Evolutionary conservation across 2,329 filamentous ascomycete species (phyloP).

Genomic region (Talaromyces albobiverticillius): DNA sequence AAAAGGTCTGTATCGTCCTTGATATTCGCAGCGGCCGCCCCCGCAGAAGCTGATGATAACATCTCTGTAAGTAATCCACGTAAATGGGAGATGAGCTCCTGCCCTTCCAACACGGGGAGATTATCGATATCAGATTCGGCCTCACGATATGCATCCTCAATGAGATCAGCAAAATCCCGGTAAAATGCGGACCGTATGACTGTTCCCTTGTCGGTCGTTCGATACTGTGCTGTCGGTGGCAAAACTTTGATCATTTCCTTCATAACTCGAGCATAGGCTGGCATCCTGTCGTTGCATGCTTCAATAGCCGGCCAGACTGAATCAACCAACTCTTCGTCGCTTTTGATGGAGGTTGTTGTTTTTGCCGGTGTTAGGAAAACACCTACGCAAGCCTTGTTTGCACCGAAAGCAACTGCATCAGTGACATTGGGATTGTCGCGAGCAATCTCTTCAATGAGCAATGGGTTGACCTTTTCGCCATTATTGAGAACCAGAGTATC

Average conservation of each 20-base stretch:
- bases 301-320: conserved; percentile 51
- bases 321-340: conserved; percentile 47
- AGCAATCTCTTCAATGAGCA: conserved; percentile 16
- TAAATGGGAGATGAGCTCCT: conserved; percentile 20
- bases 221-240: conserved; percentile 44
- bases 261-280: conserved; percentile 53
- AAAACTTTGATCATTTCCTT: conserved; percentile 53
- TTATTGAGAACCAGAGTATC: conserved; percentile 16
- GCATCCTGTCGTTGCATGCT: conserved; percentile 49
- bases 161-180: conserved; percentile 47
- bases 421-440: conserved; percentile 12
- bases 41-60: conserved; percentile 34
- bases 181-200: conserved; percentile 54
- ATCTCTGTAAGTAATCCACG: conserved; percentile 27
- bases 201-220: conserved; percentile 57
- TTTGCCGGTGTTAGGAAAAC: conserved; percentile 50
- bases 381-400: conserved; percentile 16
- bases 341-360: conserved; percentile 39
- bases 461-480: conserved; percentile 21
- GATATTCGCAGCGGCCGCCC: conserved; percentile 26
- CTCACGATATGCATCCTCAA: conserved; percentile 44
- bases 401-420: conserved; percentile 14
- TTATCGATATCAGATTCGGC: conserved; percentile 19
- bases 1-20: conserved; percentile 57
- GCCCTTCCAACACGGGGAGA: conserved; percentile 16